Evolutionary conservation across 2,329 filamentous ascomycete species (phyloP).

Genomic region (Seiridium unicorne): DNA sequence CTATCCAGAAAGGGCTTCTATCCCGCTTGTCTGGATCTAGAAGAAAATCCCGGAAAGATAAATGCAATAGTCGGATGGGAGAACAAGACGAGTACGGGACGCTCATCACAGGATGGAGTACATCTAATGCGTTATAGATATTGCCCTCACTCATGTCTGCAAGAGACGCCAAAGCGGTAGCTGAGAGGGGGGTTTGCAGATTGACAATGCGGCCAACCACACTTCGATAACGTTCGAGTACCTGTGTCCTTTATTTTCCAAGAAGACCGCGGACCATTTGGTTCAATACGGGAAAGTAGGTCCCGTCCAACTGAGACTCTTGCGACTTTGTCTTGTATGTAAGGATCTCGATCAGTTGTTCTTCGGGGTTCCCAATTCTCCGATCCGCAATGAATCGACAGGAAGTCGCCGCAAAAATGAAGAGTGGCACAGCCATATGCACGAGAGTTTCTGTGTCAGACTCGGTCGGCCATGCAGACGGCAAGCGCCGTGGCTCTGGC

Average conservation of each 20-base stretch:
- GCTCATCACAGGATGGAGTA: neutral
- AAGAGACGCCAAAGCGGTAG: no score
- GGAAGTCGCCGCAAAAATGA: neutral
- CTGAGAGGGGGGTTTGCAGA: no score
- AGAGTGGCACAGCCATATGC: neutral
- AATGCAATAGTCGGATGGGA: neutral
- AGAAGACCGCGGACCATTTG: no score
- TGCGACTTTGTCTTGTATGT: neutral
- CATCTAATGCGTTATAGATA: neutral
- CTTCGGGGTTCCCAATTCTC: neutral
- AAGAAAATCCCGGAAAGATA: neutral
- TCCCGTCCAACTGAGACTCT: neutral
- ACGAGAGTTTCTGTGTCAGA: neutral
- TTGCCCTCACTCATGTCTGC: neutral
- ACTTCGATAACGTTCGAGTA: no score
- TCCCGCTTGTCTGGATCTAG: neutral
- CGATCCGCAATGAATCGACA: neutral
- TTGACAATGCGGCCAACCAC: no score
- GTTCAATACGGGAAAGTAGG: neutral
- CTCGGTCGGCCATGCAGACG: neutral
- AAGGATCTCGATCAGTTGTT: neutral
- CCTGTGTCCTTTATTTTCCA: no score
- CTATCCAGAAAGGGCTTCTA: neutral
- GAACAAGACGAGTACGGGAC: neutral
- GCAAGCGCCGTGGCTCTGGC: neutral